Percentiles rank a stretch among this genome's conserved stretches.
Conservation (phyloP, 2,329 filamentous ascomycete genomes). For the Microdochium nivale region DNA sequence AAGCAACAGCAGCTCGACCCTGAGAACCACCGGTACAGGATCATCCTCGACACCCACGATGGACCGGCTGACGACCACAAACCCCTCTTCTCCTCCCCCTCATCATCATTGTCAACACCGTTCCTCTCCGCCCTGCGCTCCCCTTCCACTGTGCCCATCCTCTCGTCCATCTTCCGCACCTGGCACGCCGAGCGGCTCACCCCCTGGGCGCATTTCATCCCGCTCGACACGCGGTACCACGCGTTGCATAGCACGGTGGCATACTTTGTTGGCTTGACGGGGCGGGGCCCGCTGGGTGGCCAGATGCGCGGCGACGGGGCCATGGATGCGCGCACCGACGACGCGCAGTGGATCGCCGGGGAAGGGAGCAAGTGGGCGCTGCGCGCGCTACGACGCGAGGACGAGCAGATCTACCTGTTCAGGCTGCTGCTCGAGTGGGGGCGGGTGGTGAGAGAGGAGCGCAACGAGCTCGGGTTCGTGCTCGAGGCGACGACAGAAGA, state of each 20-base stretch:
- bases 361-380: conserved; percentile 57
- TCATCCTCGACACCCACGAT: conserved; percentile 63
- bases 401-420: conserved; percentile 78
- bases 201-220: conserved; percentile 76
- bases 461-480: conserved; percentile 35
- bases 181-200: conserved; percentile 71
- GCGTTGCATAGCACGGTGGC: conserved; percentile 65
- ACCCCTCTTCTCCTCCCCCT: not conserved
- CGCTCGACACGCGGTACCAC: conserved; percentile 65
- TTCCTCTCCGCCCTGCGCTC: conserved; percentile 60
- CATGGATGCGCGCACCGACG: conserved; percentile 32
- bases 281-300: conserved; percentile 31
- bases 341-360: conserved; percentile 58
- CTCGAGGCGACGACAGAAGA: not conserved
- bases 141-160: conserved; percentile 53
- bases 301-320: conserved; percentile 31
- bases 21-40: conserved; percentile 51
- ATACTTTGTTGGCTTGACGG: conserved; percentile 59
- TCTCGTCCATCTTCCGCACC: conserved; percentile 64
- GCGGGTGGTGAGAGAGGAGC: conserved; percentile 54
- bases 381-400: conserved; percentile 56
- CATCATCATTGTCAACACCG: conserved; percentile 7
- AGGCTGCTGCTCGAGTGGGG: conserved; percentile 71
- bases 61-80: conserved; percentile 41
- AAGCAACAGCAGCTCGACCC: conserved; percentile 34